Base-by-base conservation (phyloP, 805 yeast genomes). In the Ogataea wickerhamii region DNA sequence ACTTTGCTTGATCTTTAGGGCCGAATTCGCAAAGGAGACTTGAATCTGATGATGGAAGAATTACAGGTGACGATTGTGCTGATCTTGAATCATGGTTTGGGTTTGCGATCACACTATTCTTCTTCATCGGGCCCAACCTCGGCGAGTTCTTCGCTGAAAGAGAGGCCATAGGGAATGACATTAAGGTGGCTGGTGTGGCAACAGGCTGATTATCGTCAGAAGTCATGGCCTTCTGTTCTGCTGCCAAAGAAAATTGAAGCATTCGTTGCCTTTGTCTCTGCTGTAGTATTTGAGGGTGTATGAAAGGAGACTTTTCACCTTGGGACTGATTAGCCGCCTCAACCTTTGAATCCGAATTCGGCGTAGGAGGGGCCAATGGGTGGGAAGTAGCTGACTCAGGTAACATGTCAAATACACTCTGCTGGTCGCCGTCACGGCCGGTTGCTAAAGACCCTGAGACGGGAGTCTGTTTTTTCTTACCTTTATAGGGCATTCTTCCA, bases 1-100 rank as follows among this genome's bases (percentile, higher is more conserved):
- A 16, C 11, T 10, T 16, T 8, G 6, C n/a, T 18, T 10, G 34
- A 12, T 44, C 49, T 22, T 45, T 45, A 23, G 40, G 45, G 13
- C 35, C 37, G n/a, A 46, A 14, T 14, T 26, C 29, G n/a, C n/a
- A 8, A 14, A 44, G 20, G 4, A 37, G 28, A 14, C 16, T 11
- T 1, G 52, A 38, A 36, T 39, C 49, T 0, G 66, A 60, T 0
- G 61, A 57, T 4, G 68, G 67, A 18, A 63, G 40, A n/a, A 63
- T 63, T 13, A 63, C 64, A 0, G 68, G 68, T 3, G 66, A 60
- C 1, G 67, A 63, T 14, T 56, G 57, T 0, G 58, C 53, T 2
- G 60, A 55, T 11, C 48, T 48, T 8, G 55, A 49, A 32, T 51
- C 44, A 36, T 57, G 64, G 18, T 55, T 51, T 5, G 63, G 64